Base-by-base conservation (phyloP, 768 basidiomycete genomes). In the Auriscalpium microsporum region DNA sequence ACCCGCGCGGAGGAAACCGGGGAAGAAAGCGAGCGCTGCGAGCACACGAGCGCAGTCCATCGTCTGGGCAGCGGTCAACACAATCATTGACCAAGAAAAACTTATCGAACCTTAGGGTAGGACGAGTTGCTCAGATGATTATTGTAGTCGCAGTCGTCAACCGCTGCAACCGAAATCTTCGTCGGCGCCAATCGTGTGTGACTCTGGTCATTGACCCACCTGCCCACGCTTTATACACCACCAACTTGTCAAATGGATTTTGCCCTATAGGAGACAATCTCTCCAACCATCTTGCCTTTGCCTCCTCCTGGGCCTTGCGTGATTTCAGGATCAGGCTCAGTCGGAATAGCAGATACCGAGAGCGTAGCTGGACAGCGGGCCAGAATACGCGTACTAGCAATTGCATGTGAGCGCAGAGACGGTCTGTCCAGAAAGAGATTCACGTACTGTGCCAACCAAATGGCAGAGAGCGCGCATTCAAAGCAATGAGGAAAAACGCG, bases 51-150 rank as follows among this genome's bases (percentile, higher is more conserved):
- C 71, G 4, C 62, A 52, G 50, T 75, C 73, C 10, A 73, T 61
- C 40, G 57, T 62, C 72, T 73, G 44, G 23, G 34, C 2, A 17
- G 36, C 35, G 38, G 19, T 36, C 47, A 13, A 19, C 35, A 35
- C 47, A 52, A 16, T 23, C 28, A 14, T 13, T 21, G 44, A 17
- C 21, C 42, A 38, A 53, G 35, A 28, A 13, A 28, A 48, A 16
- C 11, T 7, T 7, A 37, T 45, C 71, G 14, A 55, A 80, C 85
- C 75, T 88, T 90, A 4, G 86, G 79, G 58, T 91, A 92, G 52
- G 81, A 84, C 0, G 88, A 89, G 64, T 92, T 92, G 66, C 86
- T 89, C 56, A 91, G 73, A 63, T 92, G 89, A 11, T 77, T 65
- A 64, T 87, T 81, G 62, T 83, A 83, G 67, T 92, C 90, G 45